Conservation (phyloP, 352 stramenopile genomes). For the Globisporangium cylindrosporum region DNA sequence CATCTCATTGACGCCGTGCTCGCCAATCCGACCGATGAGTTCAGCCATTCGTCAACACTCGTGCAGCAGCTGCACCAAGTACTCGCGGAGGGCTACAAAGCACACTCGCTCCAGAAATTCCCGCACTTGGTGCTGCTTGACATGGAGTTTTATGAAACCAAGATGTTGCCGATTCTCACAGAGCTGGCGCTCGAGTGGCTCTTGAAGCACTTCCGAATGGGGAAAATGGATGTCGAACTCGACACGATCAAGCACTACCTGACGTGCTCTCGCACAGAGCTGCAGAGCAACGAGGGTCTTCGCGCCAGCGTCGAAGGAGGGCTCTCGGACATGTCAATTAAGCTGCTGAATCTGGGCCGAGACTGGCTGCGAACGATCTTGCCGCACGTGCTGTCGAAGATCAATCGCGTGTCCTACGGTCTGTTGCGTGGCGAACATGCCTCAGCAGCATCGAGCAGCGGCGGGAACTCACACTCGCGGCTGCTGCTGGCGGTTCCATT, state of each 20-base stretch:
- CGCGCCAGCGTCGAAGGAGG: constrained; percentile 73
- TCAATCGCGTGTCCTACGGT: constrained; percentile 99
- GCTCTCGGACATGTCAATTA: constrained; percentile 88
- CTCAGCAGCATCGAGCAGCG: constrained; percentile 34
- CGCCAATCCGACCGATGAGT: constrained; percentile 13
- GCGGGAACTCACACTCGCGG: constrained; percentile 95
- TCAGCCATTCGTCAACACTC: constrained; percentile 18
- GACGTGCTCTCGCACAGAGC: constrained; percentile 49
- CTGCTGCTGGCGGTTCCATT: constrained; percentile 98
- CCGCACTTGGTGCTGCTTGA: constrained; percentile 98
- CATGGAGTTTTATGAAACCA: constrained; percentile 92
- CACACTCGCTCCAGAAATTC: constrained; percentile 95
- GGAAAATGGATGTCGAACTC: constrained; percentile 92
- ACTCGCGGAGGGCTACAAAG: constrained; percentile 89
- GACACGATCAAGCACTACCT: constrained; percentile 66
- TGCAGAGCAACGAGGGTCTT: constrained; percentile 74
- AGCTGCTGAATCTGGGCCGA: constrained; percentile 98
- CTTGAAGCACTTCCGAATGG: constrained; percentile 86
- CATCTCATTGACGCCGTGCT: constrained; percentile 95
- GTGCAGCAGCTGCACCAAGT: constrained; percentile 83
- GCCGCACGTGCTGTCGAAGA: constrained; percentile 98
- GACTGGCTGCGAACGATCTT: constrained; percentile 98
- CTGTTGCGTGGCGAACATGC: constrained; percentile 87
- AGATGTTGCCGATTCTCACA: constrained; percentile 94
- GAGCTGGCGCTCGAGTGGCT: constrained; percentile 83